Evolutionary conservation across 1,284 basidiomycete genomes (phyloP), one percentile per base, ranked within the genome.

Genomic region (Microbotryum lychnidis-dioicae): DNA sequence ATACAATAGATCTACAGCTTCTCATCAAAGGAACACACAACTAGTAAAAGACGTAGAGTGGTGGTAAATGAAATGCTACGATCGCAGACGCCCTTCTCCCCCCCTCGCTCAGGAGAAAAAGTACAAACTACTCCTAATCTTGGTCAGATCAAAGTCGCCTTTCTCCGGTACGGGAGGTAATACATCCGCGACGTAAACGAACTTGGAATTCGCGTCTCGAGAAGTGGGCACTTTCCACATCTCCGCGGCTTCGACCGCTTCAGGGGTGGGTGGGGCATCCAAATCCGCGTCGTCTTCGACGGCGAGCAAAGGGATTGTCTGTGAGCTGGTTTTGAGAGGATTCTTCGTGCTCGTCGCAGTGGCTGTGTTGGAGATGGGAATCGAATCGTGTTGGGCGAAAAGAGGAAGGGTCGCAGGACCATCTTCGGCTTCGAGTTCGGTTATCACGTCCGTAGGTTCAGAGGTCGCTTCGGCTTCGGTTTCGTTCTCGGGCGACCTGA

Each of bases 61-160:
- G 37, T 42, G 37, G 37, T 42, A 14, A 6, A 6, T 42, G 12
- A 18, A 18, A 14, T 12, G 37, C 16, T 42, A 50, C 12, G 20
- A 14, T n/a, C 48, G 48, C 20, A 14, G 14, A 27, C 20, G 48
- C 12, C 12, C 6, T 25, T 25, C 4, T 25, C 25, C 21, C 25
- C 21, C 27, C 21, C 48, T 18, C 25, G 23, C 42, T 75, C 80
- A 91, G 54, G 89, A 89, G 80, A 94, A 96, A 82, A 97, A 97
- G 76, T 96, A 97, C 52, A 81, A 79, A 49, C 87, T 89, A 54
- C 84, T 76, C 73, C 86, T 85, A 77, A 97, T 93, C 66, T 81
- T 82, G 72, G 84, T 80, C 64, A 99, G 91, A 70, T 92, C 83
- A 75, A 98, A 97, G 60, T 81, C 79, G 62, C 94, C 96, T 78